Conservation (phyloP, 1,139 yeast genomes). For the Candida sanyaensis region DNA sequence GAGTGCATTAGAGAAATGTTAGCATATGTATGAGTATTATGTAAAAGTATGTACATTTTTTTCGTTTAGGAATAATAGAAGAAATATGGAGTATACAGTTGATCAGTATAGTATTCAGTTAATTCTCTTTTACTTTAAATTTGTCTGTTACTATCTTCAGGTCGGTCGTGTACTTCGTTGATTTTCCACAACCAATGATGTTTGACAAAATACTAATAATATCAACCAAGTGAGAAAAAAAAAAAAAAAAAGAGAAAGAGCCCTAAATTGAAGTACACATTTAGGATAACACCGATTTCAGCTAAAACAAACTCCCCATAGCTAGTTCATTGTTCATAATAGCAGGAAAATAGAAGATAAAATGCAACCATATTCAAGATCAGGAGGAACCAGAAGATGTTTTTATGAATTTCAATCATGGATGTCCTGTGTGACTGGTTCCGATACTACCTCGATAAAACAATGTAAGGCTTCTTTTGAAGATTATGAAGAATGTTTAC, state of each 20-base stretch:
- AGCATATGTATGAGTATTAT: slow-evolving; percentile 57
- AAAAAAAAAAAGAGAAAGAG: background rate
- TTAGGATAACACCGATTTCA: background rate
- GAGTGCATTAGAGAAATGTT: slow-evolving; percentile 74
- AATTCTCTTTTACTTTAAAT: no score
- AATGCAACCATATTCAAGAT: slow-evolving; percentile 54
- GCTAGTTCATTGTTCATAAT: background rate
- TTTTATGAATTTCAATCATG: slow-evolving; percentile 51
- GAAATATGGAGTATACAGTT: no score
- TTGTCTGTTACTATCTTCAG: background rate
- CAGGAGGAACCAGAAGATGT: slow-evolving; percentile 53
- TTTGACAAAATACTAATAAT: slow-evolving; percentile 2
- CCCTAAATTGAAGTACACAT: background rate
- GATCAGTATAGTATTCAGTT: no score
- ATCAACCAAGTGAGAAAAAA: background rate
- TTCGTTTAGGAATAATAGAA: no score
- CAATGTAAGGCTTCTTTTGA: slow-evolving; percentile 48
- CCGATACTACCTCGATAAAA: slow-evolving; percentile 44
- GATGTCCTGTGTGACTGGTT: slow-evolving; percentile 49
- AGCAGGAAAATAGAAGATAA: slow-evolving; percentile 5
- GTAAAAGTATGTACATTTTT: no score
- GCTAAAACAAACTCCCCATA: background rate
- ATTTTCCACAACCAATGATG: slow-evolving; percentile 1
- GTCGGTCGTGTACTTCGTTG: background rate
- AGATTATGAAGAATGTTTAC: slow-evolving; percentile 52